Evolutionary conservation across 2,329 filamentous ascomycete species (phyloP).

Genomic region (Fusarium albosuccineum): DNA sequence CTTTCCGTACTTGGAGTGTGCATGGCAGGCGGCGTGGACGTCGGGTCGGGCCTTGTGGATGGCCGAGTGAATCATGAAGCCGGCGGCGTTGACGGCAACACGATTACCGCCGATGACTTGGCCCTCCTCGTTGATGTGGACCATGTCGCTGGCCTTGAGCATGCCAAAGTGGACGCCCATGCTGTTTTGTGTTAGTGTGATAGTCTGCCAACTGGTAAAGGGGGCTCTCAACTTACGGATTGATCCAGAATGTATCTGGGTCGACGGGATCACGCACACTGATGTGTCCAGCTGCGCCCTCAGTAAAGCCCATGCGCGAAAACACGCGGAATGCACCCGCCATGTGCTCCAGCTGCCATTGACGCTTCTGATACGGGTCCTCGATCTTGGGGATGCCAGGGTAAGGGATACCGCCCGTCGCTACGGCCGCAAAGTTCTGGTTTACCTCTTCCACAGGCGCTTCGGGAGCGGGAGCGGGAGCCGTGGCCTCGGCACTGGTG

Average conservation of each 20-base stretch:
- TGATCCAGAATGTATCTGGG: slow-evolving; percentile 73
- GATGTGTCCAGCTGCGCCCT: slow-evolving; percentile 76
- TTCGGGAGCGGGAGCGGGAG: slow-evolving; percentile 13
- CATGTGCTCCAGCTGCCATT: slow-evolving; percentile 57
- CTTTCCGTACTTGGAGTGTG: slow-evolving; percentile 69
- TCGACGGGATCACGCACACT: slow-evolving; percentile 72
- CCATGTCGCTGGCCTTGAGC: slow-evolving; percentile 72
- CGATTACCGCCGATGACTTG: slow-evolving; percentile 71
- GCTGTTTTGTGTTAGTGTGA: slow-evolving; percentile 15
- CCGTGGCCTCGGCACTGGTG: slow-evolving; percentile 38
- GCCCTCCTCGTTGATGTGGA: slow-evolving; percentile 70
- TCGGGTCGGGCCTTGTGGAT: slow-evolving; percentile 71
- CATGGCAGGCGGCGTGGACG: slow-evolving; percentile 71
- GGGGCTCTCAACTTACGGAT: slow-evolving; percentile 56
- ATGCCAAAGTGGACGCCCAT: slow-evolving; percentile 72
- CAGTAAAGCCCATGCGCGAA: slow-evolving; percentile 63
- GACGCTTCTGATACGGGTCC: slow-evolving; percentile 56
- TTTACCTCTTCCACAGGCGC: slow-evolving; percentile 25
- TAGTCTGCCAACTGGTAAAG: no score
- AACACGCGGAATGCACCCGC: slow-evolving; percentile 63
- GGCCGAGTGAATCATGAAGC: slow-evolving; percentile 73
- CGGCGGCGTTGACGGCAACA: slow-evolving; percentile 68
- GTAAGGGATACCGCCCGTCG: slow-evolving; percentile 51
- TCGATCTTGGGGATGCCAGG: slow-evolving; percentile 69
- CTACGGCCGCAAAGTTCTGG: slow-evolving; percentile 44